Evolutionary conservation across 345 rosid species (phyloP).

Genomic region (Syzygium oleosum): DNA sequence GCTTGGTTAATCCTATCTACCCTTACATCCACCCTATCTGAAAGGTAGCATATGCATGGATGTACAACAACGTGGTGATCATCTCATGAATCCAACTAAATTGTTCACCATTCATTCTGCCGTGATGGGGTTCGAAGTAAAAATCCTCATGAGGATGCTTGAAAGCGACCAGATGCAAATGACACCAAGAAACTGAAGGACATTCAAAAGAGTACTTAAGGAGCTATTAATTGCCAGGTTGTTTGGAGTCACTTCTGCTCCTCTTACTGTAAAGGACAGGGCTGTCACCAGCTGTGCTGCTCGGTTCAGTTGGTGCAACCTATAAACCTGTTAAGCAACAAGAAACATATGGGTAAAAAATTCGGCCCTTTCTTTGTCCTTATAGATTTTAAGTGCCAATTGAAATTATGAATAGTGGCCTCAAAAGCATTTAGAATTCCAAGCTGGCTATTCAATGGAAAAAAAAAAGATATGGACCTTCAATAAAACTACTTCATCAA

Average conservation of each 20-base stretch:
- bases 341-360: background rate
- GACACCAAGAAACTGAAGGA: constrained; percentile 82
- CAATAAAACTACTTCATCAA: background rate
- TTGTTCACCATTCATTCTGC: constrained; percentile 9
- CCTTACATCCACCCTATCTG: background rate
- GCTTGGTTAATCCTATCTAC: background rate
- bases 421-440: background rate
- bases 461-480: background rate
- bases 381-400: background rate
- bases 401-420: background rate
- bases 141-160: constrained; percentile 78
- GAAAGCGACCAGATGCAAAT: constrained; percentile 96
- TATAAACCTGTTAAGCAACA: constrained; percentile 57
- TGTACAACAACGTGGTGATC: background rate
- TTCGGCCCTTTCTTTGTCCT: background rate
- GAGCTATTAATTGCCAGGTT: constrained; percentile 88
- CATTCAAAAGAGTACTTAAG: constrained; percentile 68
- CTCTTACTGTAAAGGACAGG: constrained; percentile 76
- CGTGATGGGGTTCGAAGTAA: constrained; percentile 26
- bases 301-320: constrained; percentile 94
- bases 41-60: background rate
- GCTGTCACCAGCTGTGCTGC: constrained; percentile 97
- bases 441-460: background rate
- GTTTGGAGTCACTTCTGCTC: constrained; percentile 78
- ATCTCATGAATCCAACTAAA: background rate